Evolutionary conservation across 1,284 basidiomycete species (phyloP).

Genomic region (Marasmius sp.): DNA sequence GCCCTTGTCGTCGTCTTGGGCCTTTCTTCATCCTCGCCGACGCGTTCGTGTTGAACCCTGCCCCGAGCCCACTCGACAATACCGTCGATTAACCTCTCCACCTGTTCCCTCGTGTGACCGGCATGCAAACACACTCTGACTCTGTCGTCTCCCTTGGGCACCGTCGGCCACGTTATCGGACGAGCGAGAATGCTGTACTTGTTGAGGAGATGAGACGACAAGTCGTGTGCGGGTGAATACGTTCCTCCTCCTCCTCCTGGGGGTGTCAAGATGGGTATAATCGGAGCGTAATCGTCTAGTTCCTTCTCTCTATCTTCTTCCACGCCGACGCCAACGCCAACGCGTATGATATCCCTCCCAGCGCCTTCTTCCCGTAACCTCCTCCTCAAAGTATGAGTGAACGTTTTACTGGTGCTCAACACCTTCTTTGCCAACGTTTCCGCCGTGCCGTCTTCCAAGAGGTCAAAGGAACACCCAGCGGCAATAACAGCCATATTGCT

Average conservation of each 20-base stretch:
- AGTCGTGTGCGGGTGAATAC: conserved; percentile 45
- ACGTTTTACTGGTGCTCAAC: neutral
- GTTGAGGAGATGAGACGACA: conserved; percentile 64
- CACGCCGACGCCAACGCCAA: neutral
- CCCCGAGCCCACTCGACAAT: conserved; percentile 49
- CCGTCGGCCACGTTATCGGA: conserved; percentile 83
- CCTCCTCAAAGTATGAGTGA: neutral
- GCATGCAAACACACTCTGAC: conserved; percentile 85
- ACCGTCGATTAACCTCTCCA: conserved; percentile 54
- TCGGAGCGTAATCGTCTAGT: neutral
- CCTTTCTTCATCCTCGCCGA: neutral
- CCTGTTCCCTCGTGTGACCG: conserved; percentile 63
- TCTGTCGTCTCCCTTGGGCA: conserved; percentile 81
- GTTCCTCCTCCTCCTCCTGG: neutral
- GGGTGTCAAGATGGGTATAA: neutral
- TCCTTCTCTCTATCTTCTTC: conserved; percentile 20
- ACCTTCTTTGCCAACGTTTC: conserved; percentile 29
- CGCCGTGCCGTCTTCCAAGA: conserved; percentile 70
- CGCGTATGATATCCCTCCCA: neutral
- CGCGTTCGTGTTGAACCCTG: no score
- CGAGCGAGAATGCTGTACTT: conserved; percentile 65
- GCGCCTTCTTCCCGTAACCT: neutral
- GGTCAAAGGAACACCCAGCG: conserved; percentile 75
- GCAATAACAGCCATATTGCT: conserved; percentile 76
- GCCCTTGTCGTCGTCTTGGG: no score